Percentiles rank a stretch among this genome's conserved stretches.
Evolutionary conservation across 805 yeast species (phyloP).

Genomic region (Priceomyces haplophilus): DNA sequence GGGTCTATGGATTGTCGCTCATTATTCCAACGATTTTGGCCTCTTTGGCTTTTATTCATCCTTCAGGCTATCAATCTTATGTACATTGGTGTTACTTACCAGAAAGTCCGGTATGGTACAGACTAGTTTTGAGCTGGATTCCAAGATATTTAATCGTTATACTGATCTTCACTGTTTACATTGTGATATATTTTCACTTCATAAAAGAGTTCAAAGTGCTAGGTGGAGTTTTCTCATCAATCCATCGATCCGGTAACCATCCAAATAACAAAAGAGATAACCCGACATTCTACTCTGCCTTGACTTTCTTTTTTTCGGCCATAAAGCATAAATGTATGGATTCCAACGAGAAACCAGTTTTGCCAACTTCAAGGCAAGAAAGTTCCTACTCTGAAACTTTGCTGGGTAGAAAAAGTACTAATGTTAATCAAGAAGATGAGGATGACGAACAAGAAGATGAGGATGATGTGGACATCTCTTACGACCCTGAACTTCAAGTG

Average conservation of each 20-base stretch:
- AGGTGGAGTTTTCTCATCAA: conserved; percentile 43
- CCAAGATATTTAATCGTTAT: conserved; percentile 70
- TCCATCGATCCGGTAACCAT: conserved; percentile 19
- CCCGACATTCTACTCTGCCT: conserved; percentile 34
- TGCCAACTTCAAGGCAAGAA: background rate
- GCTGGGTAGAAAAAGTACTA: background rate
- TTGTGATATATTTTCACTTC: conserved; percentile 71
- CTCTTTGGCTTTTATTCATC: conserved; percentile 60
- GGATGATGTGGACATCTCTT: conserved; percentile 20
- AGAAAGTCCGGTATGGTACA: conserved; percentile 66
- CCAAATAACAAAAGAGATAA: conserved; percentile 11
- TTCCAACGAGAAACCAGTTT: background rate
- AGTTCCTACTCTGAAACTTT: background rate
- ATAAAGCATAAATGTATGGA: conserved; percentile 8
- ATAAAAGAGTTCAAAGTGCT: conserved; percentile 56
- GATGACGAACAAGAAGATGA: conserved; percentile 18
- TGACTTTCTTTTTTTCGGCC: conserved; percentile 24
- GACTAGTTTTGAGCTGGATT: conserved; percentile 74
- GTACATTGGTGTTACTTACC: conserved; percentile 82
- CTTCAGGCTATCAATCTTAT: conserved; percentile 56
- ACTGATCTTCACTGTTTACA: conserved; percentile 60
- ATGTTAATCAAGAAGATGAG: background rate
- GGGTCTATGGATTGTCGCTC: conserved; percentile 57
- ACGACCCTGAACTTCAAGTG: conserved; percentile 47
- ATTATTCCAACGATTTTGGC: conserved; percentile 67